Percentiles rank a stretch among this genome's conserved stretches.
phyloP scores from a whole-genome alignment of 2,329 filamentous ascomycete species.

The Emmonsiellopsis sp. region DNA sequence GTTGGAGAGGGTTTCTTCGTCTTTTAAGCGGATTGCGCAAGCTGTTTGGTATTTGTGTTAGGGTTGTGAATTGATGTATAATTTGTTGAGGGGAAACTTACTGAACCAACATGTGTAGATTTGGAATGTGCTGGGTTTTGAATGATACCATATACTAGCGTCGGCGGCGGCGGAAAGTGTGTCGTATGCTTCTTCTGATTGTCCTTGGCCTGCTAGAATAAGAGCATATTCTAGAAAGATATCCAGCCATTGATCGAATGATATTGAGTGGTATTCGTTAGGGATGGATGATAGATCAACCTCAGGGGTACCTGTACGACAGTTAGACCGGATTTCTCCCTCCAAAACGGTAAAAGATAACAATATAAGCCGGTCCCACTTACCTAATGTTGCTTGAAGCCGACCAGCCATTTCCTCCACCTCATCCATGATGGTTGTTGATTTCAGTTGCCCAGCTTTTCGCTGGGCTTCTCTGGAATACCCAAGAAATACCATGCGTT shows the following conservation, averaged over 20 bases:
- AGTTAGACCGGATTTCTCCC: background rate
- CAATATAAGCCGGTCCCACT: background rate
- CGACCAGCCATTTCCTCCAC: conserved; percentile 35
- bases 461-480: conserved; percentile 34
- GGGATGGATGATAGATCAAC: conserved; percentile 27
- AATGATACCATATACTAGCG: conserved; percentile 72
- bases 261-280: conserved; percentile 61
- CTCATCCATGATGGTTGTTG: conserved; percentile 30
- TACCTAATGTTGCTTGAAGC: conserved; percentile 34
- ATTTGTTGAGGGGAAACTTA: conserved; percentile 33
- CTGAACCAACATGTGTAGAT: conserved; percentile 70
- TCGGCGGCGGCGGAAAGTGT: conserved; percentile 68
- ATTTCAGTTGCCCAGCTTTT: conserved; percentile 26
- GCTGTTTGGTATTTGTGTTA: conserved; percentile 38
- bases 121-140: conserved; percentile 55
- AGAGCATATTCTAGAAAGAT: conserved; percentile 84
- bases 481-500: conserved; percentile 41
- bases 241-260: conserved; percentile 78
- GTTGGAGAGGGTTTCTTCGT: conserved; percentile 64
- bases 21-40: conserved; percentile 71
- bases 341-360: background rate
- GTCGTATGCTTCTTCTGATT: conserved; percentile 64
- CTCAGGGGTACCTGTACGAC: conserved; percentile 6
- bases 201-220: conserved; percentile 57
- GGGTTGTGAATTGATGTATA: background rate